Base-by-base conservation (phyloP, 495 filamentous ascomycete species). In the Articulospora tetracladia region DNA sequence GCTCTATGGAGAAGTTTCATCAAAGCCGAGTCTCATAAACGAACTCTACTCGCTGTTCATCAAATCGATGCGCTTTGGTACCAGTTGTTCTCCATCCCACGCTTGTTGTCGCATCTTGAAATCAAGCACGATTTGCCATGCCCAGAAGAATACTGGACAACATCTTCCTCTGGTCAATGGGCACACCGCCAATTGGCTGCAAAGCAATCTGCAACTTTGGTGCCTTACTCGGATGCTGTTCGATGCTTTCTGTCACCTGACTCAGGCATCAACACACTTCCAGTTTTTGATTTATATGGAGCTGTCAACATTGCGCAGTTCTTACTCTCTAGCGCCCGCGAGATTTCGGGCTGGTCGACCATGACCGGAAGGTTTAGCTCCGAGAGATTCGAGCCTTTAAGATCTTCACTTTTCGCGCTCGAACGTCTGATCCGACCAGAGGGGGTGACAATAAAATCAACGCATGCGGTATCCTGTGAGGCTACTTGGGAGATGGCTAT, bases 21-120 rank as follows among this genome's bases (percentile, higher is more conserved):
- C 44, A 55, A 55, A 47, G 63, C 70, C 1, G 72, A 75, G 48
- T 73, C 72, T 0, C 71, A 72, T 48, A 75, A 75, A 51, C 68
- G 71, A 44, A 75, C 71, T 6, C 44, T 69, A 69, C 56, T 73
- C 26, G 71, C 72, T n/a, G 64, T 75, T 1, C 72, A 73, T 58
- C 72, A 75, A 56, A 68, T 73, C 52, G 72, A 75, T 58, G 68
- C 72, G 3, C 63, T 75, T 0, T 73, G 70, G 70, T 73, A 75
- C 58, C 71, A 73, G 57, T 67, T 72, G 53, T 62, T 75, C 11
- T 75, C 72, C 1, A 69, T 73, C 15, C 72, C 71, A 4, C 66
- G 71, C 26, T 69, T 57, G 3, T 67, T 75, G 54, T 75, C 72
- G 2, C 70, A 73, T 47, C 63, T 75, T 1, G 72, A 75, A 61